phyloP scores from a whole-genome alignment of 345 rosid genomes.

The Eucalyptus marginata region DNA sequence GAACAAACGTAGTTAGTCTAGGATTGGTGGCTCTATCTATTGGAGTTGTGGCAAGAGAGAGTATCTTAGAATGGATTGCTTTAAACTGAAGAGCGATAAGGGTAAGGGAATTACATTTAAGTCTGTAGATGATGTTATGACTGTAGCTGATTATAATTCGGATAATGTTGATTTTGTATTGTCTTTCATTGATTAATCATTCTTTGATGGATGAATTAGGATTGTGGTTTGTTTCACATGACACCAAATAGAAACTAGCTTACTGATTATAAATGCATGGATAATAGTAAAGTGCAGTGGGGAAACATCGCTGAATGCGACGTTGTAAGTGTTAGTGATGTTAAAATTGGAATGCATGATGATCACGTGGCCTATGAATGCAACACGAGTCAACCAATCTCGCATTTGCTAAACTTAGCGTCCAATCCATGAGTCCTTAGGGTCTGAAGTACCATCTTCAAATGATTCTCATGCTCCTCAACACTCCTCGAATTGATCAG shows the following conservation, averaged over 20 bases:
- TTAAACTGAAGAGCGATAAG: too few species aligned
- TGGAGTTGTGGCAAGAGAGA: not conserved
- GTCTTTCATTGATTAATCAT: too few species aligned
- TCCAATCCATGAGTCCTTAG: too few species aligned
- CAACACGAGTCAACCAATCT: too few species aligned
- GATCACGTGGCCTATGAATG: too few species aligned
- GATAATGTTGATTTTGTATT: too few species aligned
- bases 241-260: not conserved
- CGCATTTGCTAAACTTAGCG: too few species aligned
- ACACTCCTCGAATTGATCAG: too few species aligned
- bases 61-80: not conserved
- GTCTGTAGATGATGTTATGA: not conserved
- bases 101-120: not conserved
- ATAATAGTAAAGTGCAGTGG: not conserved
- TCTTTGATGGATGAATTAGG: not conserved
- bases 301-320: accelerated
- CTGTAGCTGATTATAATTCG: too few species aligned
- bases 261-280: not conserved
- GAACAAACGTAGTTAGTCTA: accelerated
- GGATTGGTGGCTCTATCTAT: not conserved
- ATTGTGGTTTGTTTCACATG: not conserved
- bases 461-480: too few species aligned
- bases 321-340: not conserved
- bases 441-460: too few species aligned
- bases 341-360: too few species aligned